These are phyloP conservation scores for Tulasnella sp. DNA, from an alignment of 768 basidiomycete species.

Conservation along the genomic window DNA sequence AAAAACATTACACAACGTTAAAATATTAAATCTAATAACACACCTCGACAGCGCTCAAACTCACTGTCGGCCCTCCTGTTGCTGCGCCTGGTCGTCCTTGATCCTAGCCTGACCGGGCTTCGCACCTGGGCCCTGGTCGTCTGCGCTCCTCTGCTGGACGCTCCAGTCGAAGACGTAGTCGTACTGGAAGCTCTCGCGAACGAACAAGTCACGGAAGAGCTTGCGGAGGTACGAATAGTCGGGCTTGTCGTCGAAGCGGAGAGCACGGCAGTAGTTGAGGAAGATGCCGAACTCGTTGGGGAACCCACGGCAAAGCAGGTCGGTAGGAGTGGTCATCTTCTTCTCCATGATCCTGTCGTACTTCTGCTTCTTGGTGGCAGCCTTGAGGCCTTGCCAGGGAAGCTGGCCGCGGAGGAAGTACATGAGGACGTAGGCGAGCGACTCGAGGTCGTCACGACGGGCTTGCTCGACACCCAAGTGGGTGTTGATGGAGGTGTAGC, in stretches of 20 bases:
- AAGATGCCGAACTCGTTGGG: constrained; percentile 99
- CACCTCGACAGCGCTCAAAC: not conserved
- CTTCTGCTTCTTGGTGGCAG: constrained; percentile 99
- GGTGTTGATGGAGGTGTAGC: constrained; percentile 99
- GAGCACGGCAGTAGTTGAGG: constrained; percentile 97
- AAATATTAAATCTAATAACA: not conserved
- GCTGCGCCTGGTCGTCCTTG: not conserved
- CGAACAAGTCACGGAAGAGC: constrained; percentile 96
- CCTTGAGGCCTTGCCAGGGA: constrained; percentile 99
- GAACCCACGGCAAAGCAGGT: constrained; percentile 97
- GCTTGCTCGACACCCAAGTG: constrained; percentile 98
- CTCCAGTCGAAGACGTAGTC: constrained; percentile 99
- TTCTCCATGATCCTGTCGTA: constrained; percentile 99
- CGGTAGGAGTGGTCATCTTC: constrained; percentile 99
- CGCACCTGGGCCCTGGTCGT: constrained; percentile 12
- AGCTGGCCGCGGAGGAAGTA: constrained; percentile 98
- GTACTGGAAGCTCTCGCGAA: constrained; percentile 96
- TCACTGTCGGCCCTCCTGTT: constrained; percentile 26
- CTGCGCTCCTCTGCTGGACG: constrained; percentile 54
- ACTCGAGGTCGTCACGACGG: constrained; percentile 95
- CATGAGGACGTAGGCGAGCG: constrained; percentile 98
- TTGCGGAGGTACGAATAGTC: constrained; percentile 99
- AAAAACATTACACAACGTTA: not conserved
- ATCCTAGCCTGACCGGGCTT: not conserved
- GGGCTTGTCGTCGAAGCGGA: constrained; percentile 99